phyloP scores from a whole-genome alignment of 768 basidiomycete genomes.

The Pisolithus sp. region DNA sequence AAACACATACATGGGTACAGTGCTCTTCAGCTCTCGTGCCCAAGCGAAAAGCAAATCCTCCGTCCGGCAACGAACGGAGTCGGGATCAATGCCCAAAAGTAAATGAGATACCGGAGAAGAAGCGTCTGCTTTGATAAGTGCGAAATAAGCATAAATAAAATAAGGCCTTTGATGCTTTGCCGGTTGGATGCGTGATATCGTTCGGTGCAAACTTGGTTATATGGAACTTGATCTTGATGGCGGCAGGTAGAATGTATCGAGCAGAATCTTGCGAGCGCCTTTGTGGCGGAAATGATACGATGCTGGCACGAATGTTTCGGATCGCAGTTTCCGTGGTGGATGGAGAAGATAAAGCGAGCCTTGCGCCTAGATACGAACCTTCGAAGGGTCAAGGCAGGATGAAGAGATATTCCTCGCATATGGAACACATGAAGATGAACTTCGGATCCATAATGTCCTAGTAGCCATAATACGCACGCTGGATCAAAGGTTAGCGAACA shows the following conservation, averaged over 20 bases:
- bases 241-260: slow-evolving; percentile 15
- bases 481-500: slow-evolving; percentile 12
- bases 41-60: slow-evolving; percentile 2
- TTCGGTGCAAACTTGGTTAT: slow-evolving; percentile 19
- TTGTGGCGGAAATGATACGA: slow-evolving; percentile 18
- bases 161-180: slow-evolving; percentile 18
- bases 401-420: slow-evolving; percentile 16
- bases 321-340: slow-evolving; percentile 25
- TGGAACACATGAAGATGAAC: slow-evolving; percentile 21
- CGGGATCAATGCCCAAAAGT: slow-evolving; percentile 19
- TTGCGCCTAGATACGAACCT: slow-evolving; percentile 22
- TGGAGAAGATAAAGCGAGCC: slow-evolving; percentile 21
- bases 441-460: slow-evolving; percentile 19
- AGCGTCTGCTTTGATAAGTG: slow-evolving; percentile 22
- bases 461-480: slow-evolving; percentile 64
- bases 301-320: slow-evolving; percentile 13
- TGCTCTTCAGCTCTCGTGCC: slow-evolving; percentile 22
- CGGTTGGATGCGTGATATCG: slow-evolving; percentile 30
- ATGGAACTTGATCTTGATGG: slow-evolving; percentile 14
- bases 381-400: slow-evolving; percentile 8
- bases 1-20: slow-evolving; percentile 13
- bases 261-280: slow-evolving; percentile 19
- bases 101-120: slow-evolving; percentile 24
- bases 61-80: slow-evolving; percentile 14
- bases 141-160: slow-evolving; percentile 31